phyloP scores from a whole-genome alignment of 2,329 filamentous ascomycete species.

The Verticillium albo-atrum region DNA sequence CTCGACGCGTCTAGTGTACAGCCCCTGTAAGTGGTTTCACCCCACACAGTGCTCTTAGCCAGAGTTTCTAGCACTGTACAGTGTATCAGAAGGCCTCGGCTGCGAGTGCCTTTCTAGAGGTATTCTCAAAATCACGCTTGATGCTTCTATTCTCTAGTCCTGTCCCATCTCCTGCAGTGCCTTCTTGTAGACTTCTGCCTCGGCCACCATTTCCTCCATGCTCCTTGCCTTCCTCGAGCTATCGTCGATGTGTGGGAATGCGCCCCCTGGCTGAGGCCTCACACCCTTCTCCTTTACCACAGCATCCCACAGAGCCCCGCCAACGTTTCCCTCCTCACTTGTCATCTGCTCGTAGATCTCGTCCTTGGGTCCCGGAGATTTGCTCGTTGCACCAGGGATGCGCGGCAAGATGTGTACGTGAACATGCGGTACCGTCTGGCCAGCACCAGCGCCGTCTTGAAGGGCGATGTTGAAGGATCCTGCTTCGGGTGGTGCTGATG shows the following conservation, averaged over 20 bases:
- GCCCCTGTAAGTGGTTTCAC: background rate
- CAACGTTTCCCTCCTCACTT: conserved; percentile 78
- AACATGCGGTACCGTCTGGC: conserved; percentile 90
- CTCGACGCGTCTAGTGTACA: background rate
- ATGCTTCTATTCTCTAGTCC: background rate
- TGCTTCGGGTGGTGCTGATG: conserved; percentile 44
- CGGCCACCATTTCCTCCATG: conserved; percentile 72
- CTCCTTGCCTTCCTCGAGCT: conserved; percentile 61
- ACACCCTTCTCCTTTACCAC: conserved; percentile 17
- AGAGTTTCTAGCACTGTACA: too few species aligned
- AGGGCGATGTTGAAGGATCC: conserved; percentile 88
- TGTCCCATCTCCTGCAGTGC: conserved; percentile 39
- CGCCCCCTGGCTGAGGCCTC: conserved; percentile 46
- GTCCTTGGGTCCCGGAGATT: conserved; percentile 50
- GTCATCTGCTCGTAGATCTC: conserved; percentile 81
- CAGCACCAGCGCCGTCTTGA: conserved; percentile 87
- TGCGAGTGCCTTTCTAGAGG: background rate
- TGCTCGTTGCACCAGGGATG: conserved; percentile 47
- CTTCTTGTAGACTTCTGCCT: conserved; percentile 64
- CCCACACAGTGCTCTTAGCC: background rate
- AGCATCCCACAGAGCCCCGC: conserved; percentile 59
- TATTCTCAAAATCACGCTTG: background rate
- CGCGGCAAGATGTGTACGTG: conserved; percentile 91
- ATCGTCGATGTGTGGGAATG: conserved; percentile 69
- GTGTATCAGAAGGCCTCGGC: too few species aligned